These are phyloP conservation scores for Mycena capillaripes DNA, from an alignment of 768 basidiomycete genomes.

Conservation along the genomic window DNA sequence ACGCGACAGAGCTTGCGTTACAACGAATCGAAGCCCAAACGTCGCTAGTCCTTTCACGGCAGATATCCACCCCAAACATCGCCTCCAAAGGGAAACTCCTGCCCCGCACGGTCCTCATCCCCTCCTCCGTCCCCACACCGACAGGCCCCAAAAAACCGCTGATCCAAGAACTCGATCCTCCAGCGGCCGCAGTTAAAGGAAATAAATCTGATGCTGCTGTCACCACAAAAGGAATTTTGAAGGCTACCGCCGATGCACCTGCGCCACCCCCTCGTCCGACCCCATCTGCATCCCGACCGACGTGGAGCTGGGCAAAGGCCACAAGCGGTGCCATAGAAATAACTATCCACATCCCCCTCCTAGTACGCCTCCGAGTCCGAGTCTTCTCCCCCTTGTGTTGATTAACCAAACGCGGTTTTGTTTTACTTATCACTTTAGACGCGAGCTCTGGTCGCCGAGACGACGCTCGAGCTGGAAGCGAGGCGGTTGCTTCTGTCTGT, in stretches of 20 bases:
- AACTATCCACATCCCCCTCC: conserved; percentile 64
- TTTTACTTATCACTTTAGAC: conserved; percentile 64
- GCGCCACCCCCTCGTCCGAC: conserved; percentile 29
- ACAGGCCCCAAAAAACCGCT: conserved; percentile 49
- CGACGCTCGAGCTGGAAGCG: conserved; percentile 77
- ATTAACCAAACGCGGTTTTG: conserved; percentile 5
- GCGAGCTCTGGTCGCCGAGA: conserved; percentile 55
- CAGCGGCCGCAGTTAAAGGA: background rate
- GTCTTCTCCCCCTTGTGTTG: background rate
- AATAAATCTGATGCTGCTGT: conserved; percentile 28
- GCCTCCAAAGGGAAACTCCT: conserved; percentile 78
- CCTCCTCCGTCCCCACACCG: conserved; percentile 50
- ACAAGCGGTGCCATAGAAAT: conserved; percentile 59
- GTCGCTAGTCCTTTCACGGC: conserved; percentile 71
- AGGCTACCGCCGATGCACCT: conserved; percentile 9
- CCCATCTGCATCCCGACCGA: conserved; percentile 42
- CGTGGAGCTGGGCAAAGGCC: conserved; percentile 69
- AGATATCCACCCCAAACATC: conserved; percentile 83
- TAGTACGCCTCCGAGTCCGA: conserved; percentile 59
- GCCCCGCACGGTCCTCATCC: conserved; percentile 71
- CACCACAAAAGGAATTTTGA: conserved; percentile 60
- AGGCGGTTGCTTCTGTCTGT: conserved; percentile 67
- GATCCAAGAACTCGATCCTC: conserved; percentile 59
- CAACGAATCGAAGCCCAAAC: conserved; percentile 78
- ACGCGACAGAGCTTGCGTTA: conserved; percentile 71